Base-by-base conservation (phyloP, 1,284 basidiomycete species). In the Cryptococcus maquisensis region DNA sequence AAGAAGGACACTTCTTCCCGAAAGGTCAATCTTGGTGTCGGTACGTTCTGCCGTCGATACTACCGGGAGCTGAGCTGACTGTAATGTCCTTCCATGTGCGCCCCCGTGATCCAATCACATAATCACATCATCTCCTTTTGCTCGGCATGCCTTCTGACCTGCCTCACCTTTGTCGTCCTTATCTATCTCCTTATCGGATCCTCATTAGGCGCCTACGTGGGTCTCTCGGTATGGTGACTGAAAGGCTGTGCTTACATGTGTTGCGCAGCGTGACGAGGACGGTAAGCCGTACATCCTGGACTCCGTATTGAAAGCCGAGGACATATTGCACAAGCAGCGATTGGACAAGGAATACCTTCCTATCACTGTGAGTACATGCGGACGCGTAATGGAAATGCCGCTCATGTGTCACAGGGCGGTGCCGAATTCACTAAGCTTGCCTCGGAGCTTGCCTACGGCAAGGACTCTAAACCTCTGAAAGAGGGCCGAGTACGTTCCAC, bases 271-370 rank as follows among this genome's bases (percentile, higher is more conserved):
- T 60, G 94, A 98, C 69, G 90, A 86, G 68, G 82, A 89, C 62
- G 95, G 95, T 57, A 98, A 96, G 81, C 93, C 95, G 3, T 98
- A 94, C 77, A 86, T 98, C 47, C 83, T 98, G 56, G 85, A 83
- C 54, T 87, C 87, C 48, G 95, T 98, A 52, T 86, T 88, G 74
- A 88, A 92, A 83, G 90, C 73, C 26, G 73, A 75, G 84, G 57
- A 65, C 75, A 67, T 66, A 55, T 77, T 98, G 60, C 79, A 83
- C 60, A 76, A 81, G 42, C 78, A 83, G 61, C 83, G 84, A 60
- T 81, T 82, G 43, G 94, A 98, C 86, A 98, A 98, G 81, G 95
- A 98, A 78, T 98, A 98, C 78, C 84, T 98, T 47, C 92, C 92
- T 60, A 98, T 98, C 77, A 94, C 90, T 51, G 71, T 73, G 35